Percentiles rank a stretch among this genome's conserved stretches.
phyloP scores from a whole-genome alignment of 2,329 filamentous ascomycete species.

The Sporothrix curviconia region DNA sequence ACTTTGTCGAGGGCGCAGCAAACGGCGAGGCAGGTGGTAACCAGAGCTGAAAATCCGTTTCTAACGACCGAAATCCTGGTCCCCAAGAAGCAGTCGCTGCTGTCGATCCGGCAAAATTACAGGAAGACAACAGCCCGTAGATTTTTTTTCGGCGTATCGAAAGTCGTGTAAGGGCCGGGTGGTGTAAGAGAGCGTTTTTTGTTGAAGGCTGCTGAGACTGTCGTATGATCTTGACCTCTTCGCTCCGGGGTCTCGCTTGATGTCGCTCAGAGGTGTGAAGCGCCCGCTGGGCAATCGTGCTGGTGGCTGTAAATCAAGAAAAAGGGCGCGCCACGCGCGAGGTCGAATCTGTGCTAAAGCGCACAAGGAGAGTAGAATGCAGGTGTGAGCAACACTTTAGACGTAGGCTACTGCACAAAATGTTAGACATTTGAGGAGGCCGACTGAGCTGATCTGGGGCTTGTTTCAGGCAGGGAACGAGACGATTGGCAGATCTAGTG shows the following conservation, averaged over 20 bases:
- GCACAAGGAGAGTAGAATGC: background rate
- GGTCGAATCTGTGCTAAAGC: background rate
- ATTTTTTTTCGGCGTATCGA: no score
- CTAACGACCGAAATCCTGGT: background rate
- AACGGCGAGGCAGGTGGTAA: background rate
- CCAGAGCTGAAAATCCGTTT: background rate
- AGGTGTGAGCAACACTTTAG: constrained; percentile 2
- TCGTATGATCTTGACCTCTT: background rate
- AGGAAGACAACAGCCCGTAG: background rate
- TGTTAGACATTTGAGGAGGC: constrained; percentile 11
- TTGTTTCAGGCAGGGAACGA: constrained; percentile 11
- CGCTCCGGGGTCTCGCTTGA: background rate
- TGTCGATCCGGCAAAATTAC: constrained; percentile 9
- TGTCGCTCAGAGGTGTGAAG: background rate
- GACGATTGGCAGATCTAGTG: constrained; percentile 6
- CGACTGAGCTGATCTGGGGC: constrained; percentile 1
- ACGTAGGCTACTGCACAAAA: constrained; percentile 4
- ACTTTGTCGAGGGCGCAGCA: constrained; percentile 6
- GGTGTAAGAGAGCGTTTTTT: no score
- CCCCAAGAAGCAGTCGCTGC: constrained; percentile 4
- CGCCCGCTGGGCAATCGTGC: constrained; percentile 4
- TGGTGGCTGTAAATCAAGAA: constrained; percentile 2
- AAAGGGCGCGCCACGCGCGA: background rate
- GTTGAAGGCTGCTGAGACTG: background rate
- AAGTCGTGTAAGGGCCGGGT: no score